Percentiles rank a stretch among this genome's conserved stretches.
These are phyloP conservation scores for Colletotrichum sp. DNA, from an alignment of 2,329 filamentous ascomycete species.

Conservation along the genomic window DNA sequence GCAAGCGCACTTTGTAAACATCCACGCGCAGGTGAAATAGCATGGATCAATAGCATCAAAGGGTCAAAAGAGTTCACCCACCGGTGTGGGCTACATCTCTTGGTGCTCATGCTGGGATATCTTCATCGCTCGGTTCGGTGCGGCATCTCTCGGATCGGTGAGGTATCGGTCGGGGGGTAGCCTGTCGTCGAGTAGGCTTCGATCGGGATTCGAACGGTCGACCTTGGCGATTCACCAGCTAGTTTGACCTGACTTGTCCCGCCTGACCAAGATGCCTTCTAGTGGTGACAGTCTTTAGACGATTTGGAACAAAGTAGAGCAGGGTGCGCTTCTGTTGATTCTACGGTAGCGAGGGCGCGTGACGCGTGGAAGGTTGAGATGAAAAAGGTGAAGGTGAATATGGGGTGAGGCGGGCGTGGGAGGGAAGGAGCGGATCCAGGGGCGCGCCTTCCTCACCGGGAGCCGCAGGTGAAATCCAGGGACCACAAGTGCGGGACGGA, in stretches of 20 bases:
- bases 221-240: background rate
- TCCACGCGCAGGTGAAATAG: background rate
- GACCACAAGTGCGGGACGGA: background rate
- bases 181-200: background rate
- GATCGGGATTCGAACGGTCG: background rate
- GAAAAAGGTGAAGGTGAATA: background rate
- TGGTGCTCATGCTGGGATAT: background rate
- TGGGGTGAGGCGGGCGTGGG: background rate
- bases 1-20: background rate
- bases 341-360: background rate
- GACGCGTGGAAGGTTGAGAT: background rate
- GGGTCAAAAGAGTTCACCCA: slow-evolving; percentile 1
- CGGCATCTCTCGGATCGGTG: background rate
- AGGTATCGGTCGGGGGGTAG: background rate
- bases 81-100: slow-evolving; percentile 3
- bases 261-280: background rate
- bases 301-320: background rate
- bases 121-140: background rate
- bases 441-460: background rate
- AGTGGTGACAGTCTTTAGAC: background rate
- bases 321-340: background rate
- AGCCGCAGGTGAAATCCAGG: background rate
- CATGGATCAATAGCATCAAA: background rate
- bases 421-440: background rate
- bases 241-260: background rate